phyloP scores from a whole-genome alignment of 2,329 filamentous ascomycete species.

The Penicillium rolfsii region DNA sequence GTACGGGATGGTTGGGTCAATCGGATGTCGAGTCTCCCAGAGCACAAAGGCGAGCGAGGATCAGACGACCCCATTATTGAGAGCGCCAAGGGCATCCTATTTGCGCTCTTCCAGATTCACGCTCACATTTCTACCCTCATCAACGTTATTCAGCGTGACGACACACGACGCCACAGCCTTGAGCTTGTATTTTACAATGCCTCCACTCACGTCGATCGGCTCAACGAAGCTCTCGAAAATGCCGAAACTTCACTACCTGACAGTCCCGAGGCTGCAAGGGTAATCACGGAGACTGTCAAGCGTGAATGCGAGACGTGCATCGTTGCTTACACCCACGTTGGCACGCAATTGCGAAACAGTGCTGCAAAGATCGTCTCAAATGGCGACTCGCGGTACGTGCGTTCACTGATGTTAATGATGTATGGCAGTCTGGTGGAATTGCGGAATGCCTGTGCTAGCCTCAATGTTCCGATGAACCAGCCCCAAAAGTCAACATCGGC shows the following conservation, averaged over 20 bases:
- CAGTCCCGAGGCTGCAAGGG: conserved; percentile 52
- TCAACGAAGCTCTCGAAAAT: conserved; percentile 58
- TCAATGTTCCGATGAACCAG: conserved; percentile 49
- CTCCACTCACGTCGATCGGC: conserved; percentile 58
- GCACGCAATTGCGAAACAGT: conserved; percentile 53
- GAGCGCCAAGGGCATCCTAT: conserved; percentile 59
- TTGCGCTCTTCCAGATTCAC: conserved; percentile 57
- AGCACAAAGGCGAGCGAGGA: conserved; percentile 55
- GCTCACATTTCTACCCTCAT: conserved; percentile 52
- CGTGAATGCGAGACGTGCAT: conserved; percentile 55
- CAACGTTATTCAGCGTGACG: conserved; percentile 52
- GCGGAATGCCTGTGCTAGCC: conserved; percentile 59
- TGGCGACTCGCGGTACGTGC: conserved; percentile 60
- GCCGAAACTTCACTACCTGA: conserved; percentile 55
- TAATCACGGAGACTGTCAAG: conserved; percentile 47
- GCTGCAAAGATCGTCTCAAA: conserved; percentile 57
- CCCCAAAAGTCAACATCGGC: conserved; percentile 33
- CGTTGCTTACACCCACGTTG: conserved; percentile 54
- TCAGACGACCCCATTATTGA: conserved; percentile 57
- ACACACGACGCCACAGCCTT: conserved; percentile 54
- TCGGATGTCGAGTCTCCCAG: conserved; percentile 60
- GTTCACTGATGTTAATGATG: conserved; percentile 62
- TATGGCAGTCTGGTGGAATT: conserved; percentile 63
- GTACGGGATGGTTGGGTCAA: conserved; percentile 51
- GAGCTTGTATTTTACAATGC: conserved; percentile 61